Evolutionary conservation across 495 filamentous ascomycete species (phyloP).

Genomic region (Penicillium coffeae): DNA sequence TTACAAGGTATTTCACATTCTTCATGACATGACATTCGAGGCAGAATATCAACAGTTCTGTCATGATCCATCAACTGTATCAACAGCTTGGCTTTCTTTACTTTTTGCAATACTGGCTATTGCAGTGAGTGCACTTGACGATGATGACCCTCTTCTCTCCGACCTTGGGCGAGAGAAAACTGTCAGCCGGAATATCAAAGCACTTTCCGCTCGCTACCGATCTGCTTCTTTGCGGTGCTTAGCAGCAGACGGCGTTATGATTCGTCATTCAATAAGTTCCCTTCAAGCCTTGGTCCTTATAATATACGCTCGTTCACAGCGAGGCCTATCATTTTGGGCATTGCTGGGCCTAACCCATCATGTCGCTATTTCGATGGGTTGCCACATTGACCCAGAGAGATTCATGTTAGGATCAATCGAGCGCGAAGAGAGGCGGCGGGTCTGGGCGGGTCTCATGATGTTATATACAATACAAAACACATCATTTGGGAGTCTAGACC

Average conservation of each 20-base stretch:
- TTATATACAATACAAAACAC: constrained; percentile 37
- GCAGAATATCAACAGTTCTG: constrained; percentile 45
- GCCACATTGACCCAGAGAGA: constrained; percentile 44
- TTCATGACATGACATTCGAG: constrained; percentile 47
- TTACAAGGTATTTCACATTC: constrained; percentile 38
- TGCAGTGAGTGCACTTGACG: constrained; percentile 42
- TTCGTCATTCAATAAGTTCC: constrained; percentile 43
- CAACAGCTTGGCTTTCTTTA: constrained; percentile 41
- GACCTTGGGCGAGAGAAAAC: constrained; percentile 42
- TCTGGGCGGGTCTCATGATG: constrained; percentile 13
- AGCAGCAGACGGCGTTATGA: constrained; percentile 40
- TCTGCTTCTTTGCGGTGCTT: constrained; percentile 44
- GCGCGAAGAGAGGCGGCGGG: constrained; percentile 39
- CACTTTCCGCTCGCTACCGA: constrained; percentile 39
- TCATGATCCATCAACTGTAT: constrained; percentile 37
- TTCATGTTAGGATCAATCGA: constrained; percentile 41
- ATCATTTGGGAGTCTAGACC: constrained; percentile 28
- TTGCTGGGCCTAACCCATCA: constrained; percentile 44
- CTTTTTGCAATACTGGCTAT: constrained; percentile 44
- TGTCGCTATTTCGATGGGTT: constrained; percentile 45
- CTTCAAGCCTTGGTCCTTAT: constrained; percentile 45
- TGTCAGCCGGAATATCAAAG: constrained; percentile 39
- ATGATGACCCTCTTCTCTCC: constrained; percentile 38
- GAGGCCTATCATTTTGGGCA: constrained; percentile 39
- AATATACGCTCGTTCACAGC: constrained; percentile 40